Conservation (phyloP, 2,329 filamentous ascomycete genomes). For the Trichoderma oligosporum region DNA sequence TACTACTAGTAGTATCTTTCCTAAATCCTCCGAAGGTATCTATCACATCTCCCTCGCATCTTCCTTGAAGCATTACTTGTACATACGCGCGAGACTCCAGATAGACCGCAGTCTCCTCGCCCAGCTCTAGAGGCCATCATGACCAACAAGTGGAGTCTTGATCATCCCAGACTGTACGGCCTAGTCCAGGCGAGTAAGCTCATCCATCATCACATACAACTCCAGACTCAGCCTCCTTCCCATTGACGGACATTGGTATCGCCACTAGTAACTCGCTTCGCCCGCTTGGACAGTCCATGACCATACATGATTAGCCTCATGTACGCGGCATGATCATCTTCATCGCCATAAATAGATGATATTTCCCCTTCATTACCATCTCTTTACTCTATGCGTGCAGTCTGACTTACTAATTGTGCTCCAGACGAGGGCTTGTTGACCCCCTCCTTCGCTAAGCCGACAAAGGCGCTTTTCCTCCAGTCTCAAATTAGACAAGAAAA, state of each 20-base stretch:
- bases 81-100: background rate
- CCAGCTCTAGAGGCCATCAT: conserved; percentile 4
- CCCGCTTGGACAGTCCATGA: background rate
- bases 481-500: background rate
- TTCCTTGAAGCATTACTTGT: background rate
- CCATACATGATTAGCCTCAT: conserved; percentile 5
- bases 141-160: conserved; percentile 9
- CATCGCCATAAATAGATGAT: conserved; percentile 11
- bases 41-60: background rate
- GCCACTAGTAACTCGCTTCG: conserved; percentile 8
- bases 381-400: background rate
- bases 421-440: background rate
- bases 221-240: background rate
- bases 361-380: background rate
- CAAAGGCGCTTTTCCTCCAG: background rate
- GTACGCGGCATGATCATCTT: conserved; percentile 14
- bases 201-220: background rate
- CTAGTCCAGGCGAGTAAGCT: conserved; percentile 9
- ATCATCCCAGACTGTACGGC: background rate
- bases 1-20: too few species aligned
- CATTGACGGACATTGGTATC: background rate
- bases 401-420: conserved; percentile 1
- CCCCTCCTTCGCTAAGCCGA: conserved; percentile 1
- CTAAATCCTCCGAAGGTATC: background rate
- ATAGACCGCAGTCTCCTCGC: background rate